These are phyloP conservation scores for Nicotiana tabacum DNA, from an alignment of 257 asterid species.

Conservation along the genomic window DNA sequence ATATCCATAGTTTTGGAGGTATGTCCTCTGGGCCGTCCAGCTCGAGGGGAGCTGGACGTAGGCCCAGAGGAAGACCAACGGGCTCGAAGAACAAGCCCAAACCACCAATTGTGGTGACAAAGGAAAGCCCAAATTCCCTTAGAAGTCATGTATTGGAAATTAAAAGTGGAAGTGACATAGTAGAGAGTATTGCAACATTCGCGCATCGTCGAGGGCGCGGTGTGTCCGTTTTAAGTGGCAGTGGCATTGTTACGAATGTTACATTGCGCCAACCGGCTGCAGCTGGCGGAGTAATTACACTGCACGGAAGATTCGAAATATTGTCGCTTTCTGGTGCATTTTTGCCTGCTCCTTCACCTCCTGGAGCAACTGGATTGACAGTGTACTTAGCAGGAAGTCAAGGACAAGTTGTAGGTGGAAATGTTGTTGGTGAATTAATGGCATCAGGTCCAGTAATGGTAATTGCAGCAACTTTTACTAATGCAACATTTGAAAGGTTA, in stretches of 20 bases:
- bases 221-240: constrained; percentile 67
- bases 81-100: constrained; percentile 71
- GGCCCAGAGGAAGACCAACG: constrained; percentile 66
- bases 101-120: constrained; percentile 60
- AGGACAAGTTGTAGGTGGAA: constrained; percentile 80
- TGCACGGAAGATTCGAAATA: constrained; percentile 68
- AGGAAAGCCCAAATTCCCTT: constrained; percentile 72
- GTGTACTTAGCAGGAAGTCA: constrained; percentile 76
- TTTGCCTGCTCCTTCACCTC: constrained; percentile 59
- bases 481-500: constrained; percentile 66
- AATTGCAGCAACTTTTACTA: constrained; percentile 64
- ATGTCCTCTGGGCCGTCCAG: constrained; percentile 23
- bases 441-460: constrained; percentile 88
- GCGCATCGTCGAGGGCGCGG: constrained; percentile 63
- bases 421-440: constrained; percentile 47
- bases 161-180: constrained; percentile 48
- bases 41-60: constrained; percentile 44
- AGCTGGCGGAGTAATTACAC: constrained; percentile 46
- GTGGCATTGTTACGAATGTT: constrained; percentile 55
- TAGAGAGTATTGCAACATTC: constrained; percentile 48
- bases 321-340: constrained; percentile 66
- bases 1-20: constrained; percentile 29
- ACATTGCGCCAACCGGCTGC: constrained; percentile 56
- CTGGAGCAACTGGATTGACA: constrained; percentile 51
- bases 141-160: constrained; percentile 73